These are phyloP conservation scores for Fistulifera pelliculosa DNA, from an alignment of 108 stramenopile species.

Conservation along the genomic window DNA sequence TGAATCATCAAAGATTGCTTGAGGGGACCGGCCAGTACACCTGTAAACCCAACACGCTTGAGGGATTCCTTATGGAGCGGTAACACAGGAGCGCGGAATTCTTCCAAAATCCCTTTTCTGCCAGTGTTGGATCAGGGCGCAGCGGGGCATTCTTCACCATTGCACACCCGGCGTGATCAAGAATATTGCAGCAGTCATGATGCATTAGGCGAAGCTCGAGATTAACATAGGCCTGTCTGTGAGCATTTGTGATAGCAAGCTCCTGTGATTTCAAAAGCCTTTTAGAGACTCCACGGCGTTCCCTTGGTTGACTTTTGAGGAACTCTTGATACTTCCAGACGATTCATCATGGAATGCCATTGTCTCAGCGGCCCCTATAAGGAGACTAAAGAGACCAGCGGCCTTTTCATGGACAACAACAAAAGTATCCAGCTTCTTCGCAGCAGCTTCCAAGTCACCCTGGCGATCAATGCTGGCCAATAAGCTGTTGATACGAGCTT, in stretches of 20 bases:
- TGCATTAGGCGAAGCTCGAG: constrained; percentile 72
- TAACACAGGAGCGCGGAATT: constrained; percentile 60
- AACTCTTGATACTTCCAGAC: neutral
- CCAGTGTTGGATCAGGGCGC: constrained; percentile 16
- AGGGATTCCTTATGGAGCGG: constrained; percentile 57
- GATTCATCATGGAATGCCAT: constrained; percentile 30
- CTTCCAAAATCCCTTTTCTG: constrained; percentile 51
- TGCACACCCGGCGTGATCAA: constrained; percentile 45
- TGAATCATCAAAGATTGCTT: constrained; percentile 75
- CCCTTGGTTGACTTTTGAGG: constrained; percentile 3
- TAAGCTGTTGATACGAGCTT: constrained; percentile 69
- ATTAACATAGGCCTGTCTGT: constrained; percentile 74
- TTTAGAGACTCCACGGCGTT: constrained; percentile 61
- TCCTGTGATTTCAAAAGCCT: constrained; percentile 74
- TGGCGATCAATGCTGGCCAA: constrained; percentile 69
- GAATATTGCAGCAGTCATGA: constrained; percentile 62
- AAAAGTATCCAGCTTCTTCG: constrained; percentile 83
- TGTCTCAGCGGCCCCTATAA: constrained; percentile 61
- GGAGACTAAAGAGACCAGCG: constrained; percentile 61
- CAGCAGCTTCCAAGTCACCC: constrained; percentile 71
- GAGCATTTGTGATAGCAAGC: constrained; percentile 56
- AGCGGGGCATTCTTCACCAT: constrained; percentile 23
- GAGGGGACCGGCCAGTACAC: constrained; percentile 57
- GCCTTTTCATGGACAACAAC: constrained; percentile 84
- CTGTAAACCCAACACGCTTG: constrained; percentile 47